Conservation (phyloP, 129 eudicot genomes). For the Rutidosis leptorrhynchoides region DNA sequence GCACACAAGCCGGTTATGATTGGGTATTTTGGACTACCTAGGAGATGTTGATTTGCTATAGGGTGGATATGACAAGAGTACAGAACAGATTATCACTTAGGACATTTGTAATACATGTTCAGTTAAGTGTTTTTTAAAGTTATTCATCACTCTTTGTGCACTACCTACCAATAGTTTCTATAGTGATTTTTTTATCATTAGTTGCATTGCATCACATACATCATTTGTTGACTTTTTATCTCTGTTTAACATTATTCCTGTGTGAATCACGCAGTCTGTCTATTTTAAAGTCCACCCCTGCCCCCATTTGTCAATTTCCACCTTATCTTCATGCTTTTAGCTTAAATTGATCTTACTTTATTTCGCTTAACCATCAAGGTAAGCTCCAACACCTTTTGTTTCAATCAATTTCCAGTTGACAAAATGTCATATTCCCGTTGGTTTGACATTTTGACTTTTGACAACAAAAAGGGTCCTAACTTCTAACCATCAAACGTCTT, state of each 20-base stretch:
- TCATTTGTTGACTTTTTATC: background rate
- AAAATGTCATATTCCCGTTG: constrained; percentile 11
- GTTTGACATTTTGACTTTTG: constrained; percentile 16
- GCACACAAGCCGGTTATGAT: background rate
- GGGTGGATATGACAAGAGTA: background rate
- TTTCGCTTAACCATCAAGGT: constrained; percentile 34
- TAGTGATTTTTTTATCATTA: background rate
- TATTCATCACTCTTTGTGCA: background rate
- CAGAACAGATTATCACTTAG: background rate
- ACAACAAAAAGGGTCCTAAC: background rate
- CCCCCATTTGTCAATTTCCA: constrained; percentile 3
- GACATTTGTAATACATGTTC: background rate
- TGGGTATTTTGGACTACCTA: background rate
- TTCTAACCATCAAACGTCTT: constrained; percentile 12
- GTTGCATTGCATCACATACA: background rate
- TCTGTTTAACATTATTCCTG: background rate
- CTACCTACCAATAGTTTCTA: background rate
- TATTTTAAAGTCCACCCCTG: background rate
- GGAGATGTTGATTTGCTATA: background rate
- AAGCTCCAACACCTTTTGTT: constrained; percentile 16
- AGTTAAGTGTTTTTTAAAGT: background rate
- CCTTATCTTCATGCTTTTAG: background rate
- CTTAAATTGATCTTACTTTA: background rate
- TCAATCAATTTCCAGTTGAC: constrained; percentile 8
- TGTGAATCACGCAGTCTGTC: background rate